These are phyloP conservation scores for Kwoniella sp. DNA, from an alignment of 768 basidiomycete genomes.

Conservation along the genomic window DNA sequence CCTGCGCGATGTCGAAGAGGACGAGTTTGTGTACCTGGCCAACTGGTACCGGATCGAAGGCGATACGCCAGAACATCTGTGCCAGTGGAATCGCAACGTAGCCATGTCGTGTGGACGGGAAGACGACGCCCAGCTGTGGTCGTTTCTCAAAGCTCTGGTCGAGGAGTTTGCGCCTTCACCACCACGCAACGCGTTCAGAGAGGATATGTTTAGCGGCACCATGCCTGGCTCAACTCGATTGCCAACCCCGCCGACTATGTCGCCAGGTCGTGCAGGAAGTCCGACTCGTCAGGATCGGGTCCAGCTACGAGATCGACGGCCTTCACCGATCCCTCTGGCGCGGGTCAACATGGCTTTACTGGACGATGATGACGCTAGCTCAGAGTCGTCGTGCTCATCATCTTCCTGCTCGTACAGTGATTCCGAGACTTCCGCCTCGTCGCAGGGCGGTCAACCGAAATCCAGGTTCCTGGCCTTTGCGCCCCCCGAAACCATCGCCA, in stretches of 20 bases:
- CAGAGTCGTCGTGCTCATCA: constrained; percentile 17
- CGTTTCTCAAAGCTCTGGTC: constrained; percentile 25
- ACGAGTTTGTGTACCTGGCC: constrained; percentile 43
- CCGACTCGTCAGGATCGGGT: background rate
- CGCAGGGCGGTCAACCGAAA: background rate
- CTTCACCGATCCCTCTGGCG: constrained; percentile 20
- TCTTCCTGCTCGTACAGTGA: constrained; percentile 11
- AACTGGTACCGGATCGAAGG: constrained; percentile 39
- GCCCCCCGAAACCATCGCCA: constrained; percentile 1
- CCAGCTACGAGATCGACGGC: background rate
- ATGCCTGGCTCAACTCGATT: constrained; percentile 4
- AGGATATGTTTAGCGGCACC: constrained; percentile 25
- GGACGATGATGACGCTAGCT: constrained; percentile 1
- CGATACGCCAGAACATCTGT: constrained; percentile 24
- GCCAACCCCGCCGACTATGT: constrained; percentile 8
- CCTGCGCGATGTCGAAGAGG: constrained; percentile 25
- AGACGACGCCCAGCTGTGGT: constrained; percentile 40
- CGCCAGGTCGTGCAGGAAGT: constrained; percentile 8
- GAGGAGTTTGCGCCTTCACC: constrained; percentile 33
- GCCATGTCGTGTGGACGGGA: constrained; percentile 31
- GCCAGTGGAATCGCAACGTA: constrained; percentile 40
- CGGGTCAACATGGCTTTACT: constrained; percentile 14
- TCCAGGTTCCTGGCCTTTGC: constrained; percentile 15
- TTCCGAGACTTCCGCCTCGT: constrained; percentile 1
- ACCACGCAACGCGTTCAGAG: constrained; percentile 15